Evolutionary conservation across 1,284 basidiomycete genomes (phyloP), one percentile per base, ranked within the genome.

Genomic region (Xerocomus nothofagi): DNA sequence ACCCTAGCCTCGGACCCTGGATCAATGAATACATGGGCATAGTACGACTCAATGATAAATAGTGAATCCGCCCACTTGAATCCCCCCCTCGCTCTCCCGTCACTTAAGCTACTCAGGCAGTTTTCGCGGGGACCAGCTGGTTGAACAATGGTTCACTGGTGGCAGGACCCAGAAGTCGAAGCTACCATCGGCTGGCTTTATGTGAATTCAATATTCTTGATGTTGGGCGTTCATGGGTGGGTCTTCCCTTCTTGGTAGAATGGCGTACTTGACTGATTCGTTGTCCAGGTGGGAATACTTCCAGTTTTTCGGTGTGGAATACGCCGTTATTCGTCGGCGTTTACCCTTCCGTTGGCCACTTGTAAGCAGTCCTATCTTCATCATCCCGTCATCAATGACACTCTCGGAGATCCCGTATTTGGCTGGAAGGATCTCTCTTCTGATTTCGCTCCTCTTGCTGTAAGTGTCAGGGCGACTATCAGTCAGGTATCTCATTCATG

Each of bases 341-440:
- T n/a, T 63, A 21, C 21, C 54, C 6, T 55, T 65, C 15, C 58
- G 53, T n/a, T 65, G 56, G 63, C 24, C 49, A 39, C 52, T 62
- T 26, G 59, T 60, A 30, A 57, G 59, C 4, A 6, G 12, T 21
- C 23, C 18, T 15, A 24, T 34, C 24, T 23, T 32, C 15, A 21
- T 24, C 20, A 11, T 31, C 10, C 15, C 9, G 4, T 20, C 39
- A 18, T 26, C 23, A 33, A 20, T 48, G 27, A 44, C 32, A 11
- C 23, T 24, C 14, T 3, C 15, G n/a, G 14, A 62, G 61, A 12
- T 65, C 12, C 58, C 63, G 15, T 62, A 63, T 18, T 7, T 62
- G 11, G 21, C 44, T 20, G 61, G 56, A 23, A 53, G 61, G 11
- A n/a, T 53, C 15, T 45, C 2, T 31, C 41, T 59, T 40, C 26